Evolutionary conservation across 2,329 filamentous ascomycete species (phyloP).

Genomic region (Sclerotinia minor): DNA sequence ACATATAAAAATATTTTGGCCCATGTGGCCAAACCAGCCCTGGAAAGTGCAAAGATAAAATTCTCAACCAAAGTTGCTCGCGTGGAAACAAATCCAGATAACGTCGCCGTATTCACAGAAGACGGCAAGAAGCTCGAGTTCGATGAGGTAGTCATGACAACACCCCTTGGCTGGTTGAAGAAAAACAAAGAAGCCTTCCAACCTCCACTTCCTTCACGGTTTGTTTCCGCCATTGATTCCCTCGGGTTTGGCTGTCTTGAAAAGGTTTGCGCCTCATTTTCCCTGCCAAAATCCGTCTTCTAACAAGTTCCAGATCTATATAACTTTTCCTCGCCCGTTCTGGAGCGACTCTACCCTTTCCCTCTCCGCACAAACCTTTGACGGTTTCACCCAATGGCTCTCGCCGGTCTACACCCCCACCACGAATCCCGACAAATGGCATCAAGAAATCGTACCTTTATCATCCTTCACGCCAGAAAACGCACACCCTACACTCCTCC

Average conservation of each 20-base stretch:
- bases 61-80: slow-evolving; percentile 34
- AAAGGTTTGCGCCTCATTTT: slow-evolving; percentile 45
- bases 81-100: slow-evolving; percentile 26
- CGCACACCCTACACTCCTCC: slow-evolving; percentile 64
- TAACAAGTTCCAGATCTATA: slow-evolving; percentile 38
- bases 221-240: slow-evolving; percentile 49
- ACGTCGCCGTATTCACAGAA: slow-evolving; percentile 29
- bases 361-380: slow-evolving; percentile 29
- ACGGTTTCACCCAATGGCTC: slow-evolving; percentile 61
- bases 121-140: slow-evolving; percentile 33
- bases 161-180: slow-evolving; percentile 53
- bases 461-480: slow-evolving; percentile 52
- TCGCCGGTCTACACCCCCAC: slow-evolving; percentile 55
- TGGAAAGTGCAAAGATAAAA: slow-evolving; percentile 32
- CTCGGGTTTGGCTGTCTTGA: slow-evolving; percentile 53
- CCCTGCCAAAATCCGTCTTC: neutral
- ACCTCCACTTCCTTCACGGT: slow-evolving; percentile 46
- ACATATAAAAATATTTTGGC: slow-evolving; percentile 40
- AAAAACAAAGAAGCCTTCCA: slow-evolving; percentile 46
- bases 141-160: slow-evolving; percentile 52
- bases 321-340: slow-evolving; percentile 62
- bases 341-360: slow-evolving; percentile 47
- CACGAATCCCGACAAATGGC: slow-evolving; percentile 55
- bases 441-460: slow-evolving; percentile 62
- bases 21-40: slow-evolving; percentile 36